phyloP scores from a whole-genome alignment of 768 basidiomycete species.

The Dictyophora rubrovolvata region DNA sequence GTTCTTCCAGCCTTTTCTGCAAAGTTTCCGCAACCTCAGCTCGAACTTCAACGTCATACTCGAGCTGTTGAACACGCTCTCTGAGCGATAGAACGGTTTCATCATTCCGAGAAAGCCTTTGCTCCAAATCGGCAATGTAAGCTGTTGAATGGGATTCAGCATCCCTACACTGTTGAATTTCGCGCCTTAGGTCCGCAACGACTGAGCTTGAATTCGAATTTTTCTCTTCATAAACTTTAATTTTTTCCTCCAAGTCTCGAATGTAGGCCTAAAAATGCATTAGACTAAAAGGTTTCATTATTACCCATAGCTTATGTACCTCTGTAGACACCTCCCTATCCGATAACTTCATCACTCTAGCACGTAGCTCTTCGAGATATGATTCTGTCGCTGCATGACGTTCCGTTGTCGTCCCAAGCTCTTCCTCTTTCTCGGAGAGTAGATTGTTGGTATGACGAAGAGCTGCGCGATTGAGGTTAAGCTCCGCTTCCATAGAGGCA shows the following conservation, averaged over 20 bases:
- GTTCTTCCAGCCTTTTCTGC: constrained; percentile 56
- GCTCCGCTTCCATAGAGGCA: constrained; percentile 85
- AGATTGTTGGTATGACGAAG: constrained; percentile 85
- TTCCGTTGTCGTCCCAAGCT: constrained; percentile 53
- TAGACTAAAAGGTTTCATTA: constrained; percentile 11
- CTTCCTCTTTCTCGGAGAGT: constrained; percentile 84
- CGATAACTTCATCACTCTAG: constrained; percentile 67
- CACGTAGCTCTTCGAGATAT: constrained; percentile 79
- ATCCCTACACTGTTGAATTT: constrained; percentile 71
- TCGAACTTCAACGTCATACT: constrained; percentile 65
- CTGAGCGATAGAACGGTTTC: constrained; percentile 65
- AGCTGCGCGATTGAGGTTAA: constrained; percentile 78
- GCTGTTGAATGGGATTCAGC: constrained; percentile 57
- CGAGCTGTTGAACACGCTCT: constrained; percentile 63
- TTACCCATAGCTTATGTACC: constrained; percentile 33
- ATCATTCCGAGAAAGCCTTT: constrained; percentile 65
- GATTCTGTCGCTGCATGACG: constrained; percentile 70
- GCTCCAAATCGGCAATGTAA: constrained; percentile 83
- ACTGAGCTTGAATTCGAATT: constrained; percentile 68
- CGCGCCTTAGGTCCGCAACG: constrained; percentile 73
- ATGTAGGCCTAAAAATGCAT: constrained; percentile 66
- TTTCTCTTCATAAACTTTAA: constrained; percentile 76
- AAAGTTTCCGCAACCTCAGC: constrained; percentile 61
- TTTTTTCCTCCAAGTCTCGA: constrained; percentile 85
- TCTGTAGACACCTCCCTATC: constrained; percentile 91